phyloP scores from a whole-genome alignment of 768 basidiomycete genomes.

The Hirschioporus abietinus region DNA sequence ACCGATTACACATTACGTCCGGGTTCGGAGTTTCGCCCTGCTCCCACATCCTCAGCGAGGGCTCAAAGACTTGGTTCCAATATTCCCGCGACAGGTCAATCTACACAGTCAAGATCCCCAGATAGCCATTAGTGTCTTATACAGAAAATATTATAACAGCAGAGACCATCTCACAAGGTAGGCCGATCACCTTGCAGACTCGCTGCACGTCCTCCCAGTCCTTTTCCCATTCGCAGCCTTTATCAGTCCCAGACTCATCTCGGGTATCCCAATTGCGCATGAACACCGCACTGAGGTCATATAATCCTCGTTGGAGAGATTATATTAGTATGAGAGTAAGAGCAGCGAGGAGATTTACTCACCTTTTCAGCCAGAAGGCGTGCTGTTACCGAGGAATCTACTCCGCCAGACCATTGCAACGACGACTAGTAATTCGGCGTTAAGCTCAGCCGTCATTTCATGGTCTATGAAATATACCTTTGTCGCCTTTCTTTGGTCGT shows the following conservation, averaged over 20 bases:
- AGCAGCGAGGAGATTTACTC: conserved; percentile 11
- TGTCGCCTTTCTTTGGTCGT: conserved; percentile 1
- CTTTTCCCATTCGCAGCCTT: conserved; percentile 93
- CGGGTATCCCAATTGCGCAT: conserved; percentile 96
- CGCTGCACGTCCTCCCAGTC: conserved; percentile 89
- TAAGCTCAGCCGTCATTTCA: background rate
- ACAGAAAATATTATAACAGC: conserved; percentile 7
- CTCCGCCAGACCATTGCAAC: conserved; percentile 95
- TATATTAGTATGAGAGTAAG: conserved; percentile 24
- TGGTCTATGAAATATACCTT: background rate
- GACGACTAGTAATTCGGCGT: conserved; percentile 46
- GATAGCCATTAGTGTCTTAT: background rate
- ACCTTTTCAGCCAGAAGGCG: conserved; percentile 66
- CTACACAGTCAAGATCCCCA: conserved; percentile 30
- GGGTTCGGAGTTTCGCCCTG: conserved; percentile 84
- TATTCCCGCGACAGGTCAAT: conserved; percentile 88
- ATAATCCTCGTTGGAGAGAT: conserved; percentile 61
- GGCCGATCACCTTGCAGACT: conserved; percentile 67
- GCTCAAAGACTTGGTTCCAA: conserved; percentile 89
- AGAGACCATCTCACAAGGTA: conserved; percentile 70
- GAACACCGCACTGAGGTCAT: conserved; percentile 80
- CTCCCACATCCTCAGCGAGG: conserved; percentile 74
- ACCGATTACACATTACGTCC: conserved; percentile 91
- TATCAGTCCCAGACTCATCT: conserved; percentile 72
- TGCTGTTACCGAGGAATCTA: conserved; percentile 91